These are phyloP conservation scores for Kernera saxatilis DNA, from an alignment of 345 rosid species.

Conservation along the genomic window DNA sequence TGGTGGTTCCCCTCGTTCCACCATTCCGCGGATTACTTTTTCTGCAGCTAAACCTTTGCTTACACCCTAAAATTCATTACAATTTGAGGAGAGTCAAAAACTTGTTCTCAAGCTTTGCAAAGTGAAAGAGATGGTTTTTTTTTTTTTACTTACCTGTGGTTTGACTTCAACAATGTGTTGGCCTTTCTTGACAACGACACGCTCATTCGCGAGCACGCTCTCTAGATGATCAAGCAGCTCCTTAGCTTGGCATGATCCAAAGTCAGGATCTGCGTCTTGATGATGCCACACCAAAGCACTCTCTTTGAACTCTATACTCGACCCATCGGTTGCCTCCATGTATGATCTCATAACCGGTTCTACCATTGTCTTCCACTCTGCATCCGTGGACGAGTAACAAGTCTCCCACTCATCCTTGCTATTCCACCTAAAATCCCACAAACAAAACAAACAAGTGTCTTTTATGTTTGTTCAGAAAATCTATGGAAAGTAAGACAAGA, in stretches of 20 bases:
- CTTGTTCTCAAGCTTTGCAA: background rate
- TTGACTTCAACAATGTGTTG: constrained; percentile 55
- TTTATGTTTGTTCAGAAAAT: background rate
- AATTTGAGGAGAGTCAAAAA: background rate
- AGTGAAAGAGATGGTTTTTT: background rate
- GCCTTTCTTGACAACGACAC: constrained; percentile 50
- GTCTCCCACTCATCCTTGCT: constrained; percentile 44
- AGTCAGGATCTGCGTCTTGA: constrained; percentile 54
- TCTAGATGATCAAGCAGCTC: constrained; percentile 59
- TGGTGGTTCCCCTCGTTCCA: constrained; percentile 43
- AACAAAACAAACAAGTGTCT: background rate
- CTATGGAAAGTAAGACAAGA: background rate
- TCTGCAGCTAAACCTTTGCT: constrained; percentile 75
- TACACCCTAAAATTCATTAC: constrained; percentile 47
- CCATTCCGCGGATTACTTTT: constrained; percentile 49
- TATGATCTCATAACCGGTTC: constrained; percentile 49
- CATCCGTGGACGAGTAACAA: constrained; percentile 31
- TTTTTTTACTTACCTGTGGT: constrained; percentile 39
- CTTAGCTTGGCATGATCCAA: constrained; percentile 56
- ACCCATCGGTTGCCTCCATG: constrained; percentile 56
- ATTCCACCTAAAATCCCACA: constrained; percentile 37
- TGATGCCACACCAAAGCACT: constrained; percentile 66
- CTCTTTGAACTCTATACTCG: constrained; percentile 50
- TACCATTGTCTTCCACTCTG: constrained; percentile 42
- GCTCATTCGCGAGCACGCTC: constrained; percentile 52